Evolutionary conservation across 495 filamentous ascomycete genomes (phyloP), one percentile per base, ranked within the genome.

Genomic region (Sordaria brevicollis): DNA sequence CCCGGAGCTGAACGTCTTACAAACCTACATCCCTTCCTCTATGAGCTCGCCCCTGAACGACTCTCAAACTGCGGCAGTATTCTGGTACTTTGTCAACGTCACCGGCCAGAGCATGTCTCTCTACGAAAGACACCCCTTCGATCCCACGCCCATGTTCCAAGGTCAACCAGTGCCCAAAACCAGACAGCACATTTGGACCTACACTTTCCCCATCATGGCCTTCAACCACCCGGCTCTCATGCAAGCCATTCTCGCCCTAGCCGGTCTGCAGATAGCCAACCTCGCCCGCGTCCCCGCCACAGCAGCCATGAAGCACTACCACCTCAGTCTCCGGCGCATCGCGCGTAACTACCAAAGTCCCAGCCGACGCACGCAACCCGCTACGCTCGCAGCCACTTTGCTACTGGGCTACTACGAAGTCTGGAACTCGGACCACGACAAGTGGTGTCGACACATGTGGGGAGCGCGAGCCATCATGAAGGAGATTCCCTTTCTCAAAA

Each of bases 381-480:
- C 92, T 0, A 97, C 94, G 0, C 82, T 99, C 17, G 93, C 94
- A 13, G 93, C 95, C 17, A 91, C 92, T 1, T 81, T 97, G n/a
- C 81, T 97, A 19, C 86, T 99, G 29, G 92, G 90, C 1, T 99
- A 92, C 75, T 99, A 97, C 75, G 95, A 98, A 77, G 92, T 97
- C 25, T 93, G 94, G 87, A 90, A 91, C 57, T 95, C 93, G 17
- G 95, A 99, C 73, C 95, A 97, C 75, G 87, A 91, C 66, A 97
- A 97, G 79, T 99, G 95, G 95, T 93, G 92, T 73, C 94, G 88
- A 68, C 95, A 99, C 76, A 83, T 98, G 71, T 87, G 90, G 39
- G 95, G 95, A 10, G 90, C 94, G 13, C 89, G 90, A 62, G 89
- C 94, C 68, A 84, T 99, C 25, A 80, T 98, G 36, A 88, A 87